Conservation (phyloP, 306 rosid species). For the Cotoneaster glaucophyllus region DNA sequence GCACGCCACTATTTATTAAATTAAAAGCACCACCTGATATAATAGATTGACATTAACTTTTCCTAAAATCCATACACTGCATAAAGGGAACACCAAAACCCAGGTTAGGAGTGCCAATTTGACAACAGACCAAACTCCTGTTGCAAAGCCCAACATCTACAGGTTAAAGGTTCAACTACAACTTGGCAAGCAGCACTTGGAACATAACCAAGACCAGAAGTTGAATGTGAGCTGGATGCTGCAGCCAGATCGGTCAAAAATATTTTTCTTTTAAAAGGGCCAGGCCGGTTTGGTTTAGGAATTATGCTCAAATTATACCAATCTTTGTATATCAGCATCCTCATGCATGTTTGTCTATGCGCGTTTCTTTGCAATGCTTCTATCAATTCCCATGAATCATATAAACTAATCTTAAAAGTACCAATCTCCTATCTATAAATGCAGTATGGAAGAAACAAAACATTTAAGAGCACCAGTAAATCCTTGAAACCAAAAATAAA, state of each 20-base stretch:
- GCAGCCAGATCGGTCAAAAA: background rate
- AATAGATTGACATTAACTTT: background rate
- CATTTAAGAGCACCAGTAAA: background rate
- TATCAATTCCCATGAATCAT: background rate
- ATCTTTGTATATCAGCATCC: background rate
- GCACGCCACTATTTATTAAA: background rate
- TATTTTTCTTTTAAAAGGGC: background rate
- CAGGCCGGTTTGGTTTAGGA: background rate
- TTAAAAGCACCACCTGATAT: background rate
- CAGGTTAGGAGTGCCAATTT: background rate
- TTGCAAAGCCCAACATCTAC: background rate
- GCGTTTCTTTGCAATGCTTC: background rate
- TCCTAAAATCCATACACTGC: background rate
- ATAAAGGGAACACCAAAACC: background rate
- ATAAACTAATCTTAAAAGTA: background rate
- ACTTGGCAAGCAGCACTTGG: background rate
- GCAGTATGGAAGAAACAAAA: background rate
- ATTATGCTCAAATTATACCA: background rate
- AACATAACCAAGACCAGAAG: background rate
- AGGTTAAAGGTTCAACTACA: background rate
- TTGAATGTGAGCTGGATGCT: background rate
- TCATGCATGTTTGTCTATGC: background rate
- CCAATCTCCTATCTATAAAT: background rate
- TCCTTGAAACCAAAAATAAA: background rate
- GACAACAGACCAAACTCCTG: background rate